Percentiles rank a stretch among this genome's conserved stretches.
These are phyloP conservation scores for Trametes elegans DNA, from an alignment of 768 basidiomycete species.

Conservation along the genomic window DNA sequence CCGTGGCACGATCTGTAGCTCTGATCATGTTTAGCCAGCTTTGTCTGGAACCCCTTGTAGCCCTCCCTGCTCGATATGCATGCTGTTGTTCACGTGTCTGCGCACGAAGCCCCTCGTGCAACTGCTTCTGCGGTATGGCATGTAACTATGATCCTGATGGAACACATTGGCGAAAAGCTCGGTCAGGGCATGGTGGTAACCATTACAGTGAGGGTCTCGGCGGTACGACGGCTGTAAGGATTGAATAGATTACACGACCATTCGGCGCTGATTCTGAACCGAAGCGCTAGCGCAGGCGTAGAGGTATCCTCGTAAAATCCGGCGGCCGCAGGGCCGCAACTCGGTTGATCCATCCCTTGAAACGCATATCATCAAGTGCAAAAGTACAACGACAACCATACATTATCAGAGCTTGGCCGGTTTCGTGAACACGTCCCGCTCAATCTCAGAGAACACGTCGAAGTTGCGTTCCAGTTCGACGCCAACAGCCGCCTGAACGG, in stretches of 20 bases:
- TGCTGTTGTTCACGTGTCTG: constrained; percentile 7
- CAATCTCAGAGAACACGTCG: constrained; percentile 54
- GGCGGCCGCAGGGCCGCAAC: too few species aligned
- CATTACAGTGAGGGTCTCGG: too few species aligned
- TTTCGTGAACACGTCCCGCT: constrained; percentile 27
- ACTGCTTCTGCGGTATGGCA: neutral
- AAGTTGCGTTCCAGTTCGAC: constrained; percentile 61
- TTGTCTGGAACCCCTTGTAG: constrained; percentile 6
- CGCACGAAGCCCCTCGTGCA: neutral
- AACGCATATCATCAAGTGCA: neutral
- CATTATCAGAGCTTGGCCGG: constrained; percentile 23
- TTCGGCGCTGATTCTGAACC: too few species aligned
- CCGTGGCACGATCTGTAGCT: constrained; percentile 15
- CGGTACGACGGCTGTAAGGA: too few species aligned
- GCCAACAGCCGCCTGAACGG: constrained; percentile 46
- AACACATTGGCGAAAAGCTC: too few species aligned
- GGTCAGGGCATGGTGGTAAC: too few species aligned
- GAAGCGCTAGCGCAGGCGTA: too few species aligned
- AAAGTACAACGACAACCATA: neutral
- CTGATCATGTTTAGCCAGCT: constrained; percentile 4
- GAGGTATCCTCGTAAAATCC: too few species aligned
- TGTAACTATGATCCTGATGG: too few species aligned
- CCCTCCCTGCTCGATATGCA: constrained; percentile 11
- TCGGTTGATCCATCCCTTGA: too few species aligned
- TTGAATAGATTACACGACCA: too few species aligned